Conservation (phyloP, 176 grass and related monocot species). For the Lolium rigidum region DNA sequence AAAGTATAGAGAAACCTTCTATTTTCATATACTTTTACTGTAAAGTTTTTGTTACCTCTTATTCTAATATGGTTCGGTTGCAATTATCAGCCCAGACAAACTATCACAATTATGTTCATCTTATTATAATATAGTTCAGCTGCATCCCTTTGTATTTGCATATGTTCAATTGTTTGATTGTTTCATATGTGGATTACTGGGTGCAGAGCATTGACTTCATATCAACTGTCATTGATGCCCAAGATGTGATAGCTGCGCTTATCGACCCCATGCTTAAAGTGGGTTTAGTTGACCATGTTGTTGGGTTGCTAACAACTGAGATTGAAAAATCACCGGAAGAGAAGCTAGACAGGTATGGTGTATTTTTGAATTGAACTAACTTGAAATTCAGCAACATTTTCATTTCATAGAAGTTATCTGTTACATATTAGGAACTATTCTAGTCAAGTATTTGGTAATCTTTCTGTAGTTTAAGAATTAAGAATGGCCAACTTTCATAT, state of each 20-base stretch:
- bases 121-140: slow-evolving; percentile 3
- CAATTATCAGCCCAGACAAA: slow-evolving; percentile 29
- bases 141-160: slow-evolving; percentile 32
- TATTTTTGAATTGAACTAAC: slow-evolving; percentile 24
- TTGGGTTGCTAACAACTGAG: slow-evolving; percentile 77
- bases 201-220: slow-evolving; percentile 82
- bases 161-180: slow-evolving; percentile 19
- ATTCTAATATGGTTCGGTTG: neutral
- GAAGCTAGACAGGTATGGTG: slow-evolving; percentile 68
- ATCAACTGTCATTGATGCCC: slow-evolving; percentile 69
- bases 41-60: slow-evolving; percentile 10
- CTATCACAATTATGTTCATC: neutral
- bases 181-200: slow-evolving; percentile 28
- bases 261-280: slow-evolving; percentile 82
- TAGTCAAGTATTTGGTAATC: slow-evolving; percentile 17
- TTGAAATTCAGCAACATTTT: slow-evolving; percentile 13
- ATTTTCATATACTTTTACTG: neutral
- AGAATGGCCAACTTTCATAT: neutral
- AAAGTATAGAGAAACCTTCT: neutral
- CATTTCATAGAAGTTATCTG: slow-evolving; percentile 14
- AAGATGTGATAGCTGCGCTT: slow-evolving; percentile 63
- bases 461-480: slow-evolving; percentile 1
- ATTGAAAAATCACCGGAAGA: slow-evolving; percentile 65
- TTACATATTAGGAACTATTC: slow-evolving; percentile 27
- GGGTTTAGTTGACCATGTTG: slow-evolving; percentile 57